Conservation (phyloP, 2,329 filamentous ascomycete genomes). For the Leptographium radiaticola region DNA sequence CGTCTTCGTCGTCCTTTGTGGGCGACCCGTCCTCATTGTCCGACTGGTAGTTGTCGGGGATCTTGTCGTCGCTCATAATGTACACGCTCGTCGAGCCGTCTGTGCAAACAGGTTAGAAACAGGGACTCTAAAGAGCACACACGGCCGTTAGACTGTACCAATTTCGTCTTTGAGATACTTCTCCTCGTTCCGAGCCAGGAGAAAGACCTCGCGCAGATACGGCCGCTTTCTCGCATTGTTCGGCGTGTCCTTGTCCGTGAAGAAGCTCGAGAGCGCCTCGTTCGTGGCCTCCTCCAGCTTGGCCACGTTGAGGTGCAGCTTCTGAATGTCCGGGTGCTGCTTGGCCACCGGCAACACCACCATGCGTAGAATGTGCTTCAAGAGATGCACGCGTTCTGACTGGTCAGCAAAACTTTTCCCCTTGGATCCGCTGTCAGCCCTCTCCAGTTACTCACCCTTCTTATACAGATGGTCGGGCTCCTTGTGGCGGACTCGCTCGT, state of each 20-base stretch:
- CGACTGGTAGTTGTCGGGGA: constrained; percentile 31
- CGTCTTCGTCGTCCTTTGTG: constrained; percentile 30
- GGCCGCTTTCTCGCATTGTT: constrained; percentile 41
- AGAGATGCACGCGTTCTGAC: constrained; percentile 43
- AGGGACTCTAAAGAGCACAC: not conserved
- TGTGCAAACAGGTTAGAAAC: constrained; percentile 13
- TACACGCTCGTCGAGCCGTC: constrained; percentile 34
- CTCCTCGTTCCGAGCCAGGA: constrained; percentile 43
- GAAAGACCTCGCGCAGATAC: constrained; percentile 48
- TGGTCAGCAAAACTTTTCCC: constrained; percentile 3
- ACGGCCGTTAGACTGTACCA: constrained; percentile 24
- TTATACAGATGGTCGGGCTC: constrained; percentile 64
- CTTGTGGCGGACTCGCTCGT: constrained; percentile 49
- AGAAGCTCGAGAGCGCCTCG: constrained; percentile 45
- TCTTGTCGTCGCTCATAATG: constrained; percentile 39
- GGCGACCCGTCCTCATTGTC: constrained; percentile 30
- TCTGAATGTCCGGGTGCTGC: constrained; percentile 39
- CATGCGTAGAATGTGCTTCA: constrained; percentile 47
- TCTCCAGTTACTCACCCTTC: constrained; percentile 34
- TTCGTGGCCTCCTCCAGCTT: constrained; percentile 46
- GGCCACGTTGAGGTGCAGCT: constrained; percentile 36
- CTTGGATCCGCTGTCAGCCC: not conserved
- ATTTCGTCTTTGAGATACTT: constrained; percentile 42
- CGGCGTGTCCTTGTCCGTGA: constrained; percentile 38
- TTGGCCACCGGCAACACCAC: constrained; percentile 35